These are phyloP conservation scores for Thielaviopsis euricoi DNA, from an alignment of 2,329 filamentous ascomycete species.

Conservation along the genomic window DNA sequence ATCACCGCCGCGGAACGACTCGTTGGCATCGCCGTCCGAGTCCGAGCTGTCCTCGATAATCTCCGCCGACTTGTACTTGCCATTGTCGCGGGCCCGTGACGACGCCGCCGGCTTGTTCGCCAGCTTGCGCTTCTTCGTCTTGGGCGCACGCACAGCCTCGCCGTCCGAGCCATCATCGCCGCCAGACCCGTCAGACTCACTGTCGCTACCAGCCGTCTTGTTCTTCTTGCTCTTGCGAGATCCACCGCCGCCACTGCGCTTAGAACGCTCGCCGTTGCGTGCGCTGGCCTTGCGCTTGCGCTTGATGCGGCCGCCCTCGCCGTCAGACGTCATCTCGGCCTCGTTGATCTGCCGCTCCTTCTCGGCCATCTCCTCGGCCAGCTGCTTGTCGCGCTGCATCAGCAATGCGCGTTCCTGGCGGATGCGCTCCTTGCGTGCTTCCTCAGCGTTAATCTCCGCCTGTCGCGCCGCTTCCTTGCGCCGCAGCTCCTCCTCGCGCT, in stretches of 20 bases:
- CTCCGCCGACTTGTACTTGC: conserved; percentile 75
- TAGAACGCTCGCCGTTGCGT: conserved; percentile 27
- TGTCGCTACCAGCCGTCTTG: conserved; percentile 24
- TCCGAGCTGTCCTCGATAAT: conserved; percentile 41
- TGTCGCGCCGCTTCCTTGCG: conserved; percentile 62
- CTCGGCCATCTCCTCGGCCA: conserved; percentile 54
- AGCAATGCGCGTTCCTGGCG: conserved; percentile 75
- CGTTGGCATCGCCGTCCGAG: conserved; percentile 21
- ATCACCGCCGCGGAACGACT: conserved; percentile 7
- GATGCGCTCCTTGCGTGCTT: conserved; percentile 63
- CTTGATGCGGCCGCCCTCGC: conserved; percentile 65
- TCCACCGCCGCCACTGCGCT: conserved; percentile 20
- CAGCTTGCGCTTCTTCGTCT: conserved; percentile 46
- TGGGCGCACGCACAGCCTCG: conserved; percentile 27
- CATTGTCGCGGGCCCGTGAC: conserved; percentile 10
- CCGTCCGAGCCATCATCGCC: conserved; percentile 22
- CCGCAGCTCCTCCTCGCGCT: conserved; percentile 63
- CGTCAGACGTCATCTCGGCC: conserved; percentile 67
- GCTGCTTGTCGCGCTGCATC: conserved; percentile 53
- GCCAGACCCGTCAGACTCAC: conserved; percentile 26
- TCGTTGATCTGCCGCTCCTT: conserved; percentile 53
- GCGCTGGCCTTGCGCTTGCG: conserved; percentile 48
- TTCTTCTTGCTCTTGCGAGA: conserved; percentile 40
- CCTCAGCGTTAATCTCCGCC: conserved; percentile 49
- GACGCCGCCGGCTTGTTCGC: conserved; percentile 27